Conservation (phyloP, 768 basidiomycete species). For the Mycena floridula region DNA sequence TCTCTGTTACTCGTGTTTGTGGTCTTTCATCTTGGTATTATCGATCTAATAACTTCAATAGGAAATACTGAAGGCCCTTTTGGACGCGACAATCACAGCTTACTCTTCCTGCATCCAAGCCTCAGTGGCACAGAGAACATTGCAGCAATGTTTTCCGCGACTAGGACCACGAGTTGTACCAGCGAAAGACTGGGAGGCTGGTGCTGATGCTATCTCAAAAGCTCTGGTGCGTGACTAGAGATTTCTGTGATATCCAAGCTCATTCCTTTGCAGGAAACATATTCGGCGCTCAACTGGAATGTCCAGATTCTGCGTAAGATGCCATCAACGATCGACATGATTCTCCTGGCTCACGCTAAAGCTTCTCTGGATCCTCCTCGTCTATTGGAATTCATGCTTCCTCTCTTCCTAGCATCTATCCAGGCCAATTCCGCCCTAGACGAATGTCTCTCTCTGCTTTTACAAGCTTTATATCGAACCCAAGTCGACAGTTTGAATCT, state of each 20-base stretch:
- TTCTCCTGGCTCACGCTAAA: constrained; percentile 30
- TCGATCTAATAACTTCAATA: constrained; percentile 7
- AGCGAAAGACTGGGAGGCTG: constrained; percentile 31
- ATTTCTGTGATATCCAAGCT: background rate
- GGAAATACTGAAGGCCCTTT: constrained; percentile 20
- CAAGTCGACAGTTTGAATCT: constrained; percentile 18
- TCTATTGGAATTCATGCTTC: constrained; percentile 28
- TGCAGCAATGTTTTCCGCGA: constrained; percentile 39
- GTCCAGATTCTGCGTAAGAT: constrained; percentile 8
- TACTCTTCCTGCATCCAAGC: constrained; percentile 34
- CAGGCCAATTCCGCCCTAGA: constrained; percentile 51
- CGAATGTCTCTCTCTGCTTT: constrained; percentile 53
- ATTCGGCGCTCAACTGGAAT: constrained; percentile 24
- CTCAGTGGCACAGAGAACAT: constrained; percentile 39
- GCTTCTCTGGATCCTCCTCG: constrained; percentile 9
- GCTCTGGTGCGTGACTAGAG: constrained; percentile 31
- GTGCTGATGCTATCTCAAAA: constrained; percentile 27
- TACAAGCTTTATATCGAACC: constrained; percentile 26
- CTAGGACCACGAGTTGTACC: constrained; percentile 27
- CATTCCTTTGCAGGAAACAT: constrained; percentile 24
- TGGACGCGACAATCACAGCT: constrained; percentile 28
- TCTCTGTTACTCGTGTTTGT: constrained; percentile 23
- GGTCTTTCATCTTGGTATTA: background rate
- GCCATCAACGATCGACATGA: constrained; percentile 26
- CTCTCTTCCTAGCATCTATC: constrained; percentile 41